Conservation (phyloP, 2,329 filamentous ascomycete species). For the Saccharata proteae region DNA sequence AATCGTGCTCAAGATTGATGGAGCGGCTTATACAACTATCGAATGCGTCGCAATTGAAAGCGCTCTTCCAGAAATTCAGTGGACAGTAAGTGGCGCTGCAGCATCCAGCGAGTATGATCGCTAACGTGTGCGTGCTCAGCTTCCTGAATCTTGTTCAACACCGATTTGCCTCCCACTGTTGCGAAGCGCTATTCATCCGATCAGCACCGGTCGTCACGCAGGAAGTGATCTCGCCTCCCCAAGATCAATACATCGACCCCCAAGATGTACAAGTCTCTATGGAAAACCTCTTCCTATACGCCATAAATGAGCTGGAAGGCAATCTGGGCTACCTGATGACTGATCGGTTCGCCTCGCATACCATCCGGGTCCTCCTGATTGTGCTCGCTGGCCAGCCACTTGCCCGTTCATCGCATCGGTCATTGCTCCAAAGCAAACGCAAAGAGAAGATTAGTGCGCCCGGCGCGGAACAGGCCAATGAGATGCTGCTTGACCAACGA, state of each 20-base stretch:
- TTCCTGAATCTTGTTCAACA: constrained; percentile 87
- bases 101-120: too few species aligned
- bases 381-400: constrained; percentile 76
- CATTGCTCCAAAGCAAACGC: constrained; percentile 78
- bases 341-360: constrained; percentile 82
- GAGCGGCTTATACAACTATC: constrained; percentile 81
- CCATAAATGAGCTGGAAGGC: constrained; percentile 77
- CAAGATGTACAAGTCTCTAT: constrained; percentile 50
- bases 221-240: constrained; percentile 47
- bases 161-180: constrained; percentile 94
- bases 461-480: constrained; percentile 38
- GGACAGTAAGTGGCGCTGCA: constrained; percentile 46
- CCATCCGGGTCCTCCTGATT: constrained; percentile 71
- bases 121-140: constrained; percentile 22
- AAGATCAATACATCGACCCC: constrained; percentile 29
- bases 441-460: constrained; percentile 65
- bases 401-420: constrained; percentile 47
- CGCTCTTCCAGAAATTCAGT: constrained; percentile 71
- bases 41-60: constrained; percentile 68
- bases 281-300: constrained; percentile 74
- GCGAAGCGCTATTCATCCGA: constrained; percentile 80
- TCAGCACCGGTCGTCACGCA: constrained; percentile 67
- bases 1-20: constrained; percentile 87
- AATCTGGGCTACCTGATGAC: constrained; percentile 75
- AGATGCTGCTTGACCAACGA: constrained; percentile 22